Base-by-base conservation (phyloP, 2,329 filamentous ascomycete genomes). In the Epicoccum sorghinum region DNA sequence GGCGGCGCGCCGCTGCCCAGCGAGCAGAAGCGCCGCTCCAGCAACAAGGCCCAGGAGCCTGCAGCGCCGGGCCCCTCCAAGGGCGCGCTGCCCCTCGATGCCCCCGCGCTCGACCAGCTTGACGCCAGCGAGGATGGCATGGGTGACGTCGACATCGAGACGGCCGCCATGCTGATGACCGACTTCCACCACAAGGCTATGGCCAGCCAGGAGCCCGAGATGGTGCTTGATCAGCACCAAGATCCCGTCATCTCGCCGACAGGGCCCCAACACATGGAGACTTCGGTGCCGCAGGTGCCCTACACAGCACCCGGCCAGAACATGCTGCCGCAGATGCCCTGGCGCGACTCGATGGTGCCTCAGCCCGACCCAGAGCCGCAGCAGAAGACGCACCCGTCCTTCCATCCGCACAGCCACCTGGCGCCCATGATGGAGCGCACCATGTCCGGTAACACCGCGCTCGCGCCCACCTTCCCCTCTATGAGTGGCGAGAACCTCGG, bases 121-220 rank as follows among this genome's bases (percentile, higher is more conserved):
- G 92, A 96, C 77, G 90, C 89, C 69, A 90, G 88, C 78, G 90
- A 88, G 75, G 93, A 97, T 75, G 89, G 88, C 74, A 89, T 93
- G 78, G 93, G 97, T 72, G 95, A 97, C 75, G 93, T 97, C 72
- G 95, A 97, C 76, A 89, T 97, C 71, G 93, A 99, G 82, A 92
- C 93, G 68, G 95, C 95, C 66, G 95, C 95, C 66, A 97, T 98
- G 91, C 86, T 99, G 75, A 96, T 99, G 81, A 95, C 93, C 73
- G 93, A 98, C 79, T 89, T 98, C 73, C 93, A 96, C 79, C 92
- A 97, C 81, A 97, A 97, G 82, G 93, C 88, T 69, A 93, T 93
- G 78, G 88, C 85, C 55, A 82, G 86, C 86, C 67, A 91, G 86
- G 79, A 82, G 73, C 72, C 77, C 65, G 81, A 83, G 70, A 79